Percentiles rank a stretch among this genome's conserved stretches.
Conservation (phyloP, 108 stramenopile species). For the Conticribra weissflogii region DNA sequence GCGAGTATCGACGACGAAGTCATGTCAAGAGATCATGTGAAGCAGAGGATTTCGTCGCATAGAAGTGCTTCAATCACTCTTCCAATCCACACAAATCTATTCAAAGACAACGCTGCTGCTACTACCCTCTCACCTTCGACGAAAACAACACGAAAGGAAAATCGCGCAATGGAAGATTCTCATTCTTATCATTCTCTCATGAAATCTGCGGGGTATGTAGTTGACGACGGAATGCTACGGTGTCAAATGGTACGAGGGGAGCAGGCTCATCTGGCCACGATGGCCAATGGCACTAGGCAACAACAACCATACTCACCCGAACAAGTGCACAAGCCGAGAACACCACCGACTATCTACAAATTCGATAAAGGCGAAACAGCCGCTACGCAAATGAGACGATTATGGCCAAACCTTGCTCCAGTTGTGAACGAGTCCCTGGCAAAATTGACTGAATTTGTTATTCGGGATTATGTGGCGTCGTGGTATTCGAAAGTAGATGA, state of each 20-base stretch:
- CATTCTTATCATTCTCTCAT: constrained; percentile 47
- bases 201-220: constrained; percentile 35
- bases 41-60: too few species aligned
- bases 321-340: neutral
- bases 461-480: constrained; percentile 74
- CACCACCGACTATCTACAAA: constrained; percentile 21
- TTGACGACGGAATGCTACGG: constrained; percentile 28
- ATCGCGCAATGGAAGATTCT: constrained; percentile 19
- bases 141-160: neutral
- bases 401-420: constrained; percentile 76
- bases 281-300: constrained; percentile 21
- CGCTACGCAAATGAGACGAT: constrained; percentile 43
- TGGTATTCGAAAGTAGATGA: constrained; percentile 65
- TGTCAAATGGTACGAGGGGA: constrained; percentile 50
- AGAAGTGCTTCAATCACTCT: constrained; percentile 1
- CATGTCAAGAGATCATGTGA: too few species aligned
- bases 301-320: neutral
- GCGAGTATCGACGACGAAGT: too few species aligned
- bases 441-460: constrained; percentile 70
- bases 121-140: neutral
- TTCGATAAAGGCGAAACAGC: constrained; percentile 41
- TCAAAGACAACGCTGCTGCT: constrained; percentile 5
- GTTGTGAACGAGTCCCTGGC: constrained; percentile 63
- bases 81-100: constrained; percentile 5
- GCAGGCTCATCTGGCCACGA: constrained; percentile 13